A percentile compares a stretch with the other conserved stretches of the same genome.
Conservation (phyloP, 306 rosid species). For the Ammopiptanthus mongolicus region DNA sequence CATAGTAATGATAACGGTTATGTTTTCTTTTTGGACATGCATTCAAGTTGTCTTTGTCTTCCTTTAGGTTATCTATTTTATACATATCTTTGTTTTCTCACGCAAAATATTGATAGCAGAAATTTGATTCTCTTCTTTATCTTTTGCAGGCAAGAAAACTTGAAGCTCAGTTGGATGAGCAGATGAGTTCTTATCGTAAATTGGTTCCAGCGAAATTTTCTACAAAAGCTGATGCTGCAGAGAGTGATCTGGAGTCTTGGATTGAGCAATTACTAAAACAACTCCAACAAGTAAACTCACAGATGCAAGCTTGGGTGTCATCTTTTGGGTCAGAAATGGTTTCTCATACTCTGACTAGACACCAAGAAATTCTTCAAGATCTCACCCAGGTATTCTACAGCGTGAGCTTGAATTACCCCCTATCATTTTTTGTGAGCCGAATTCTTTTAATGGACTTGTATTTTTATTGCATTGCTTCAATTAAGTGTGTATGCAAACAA, state of each 20-base stretch:
- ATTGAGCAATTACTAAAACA: constrained; percentile 72
- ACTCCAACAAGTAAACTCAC: constrained; percentile 90
- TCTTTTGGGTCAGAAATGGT: constrained; percentile 97
- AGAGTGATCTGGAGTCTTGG: constrained; percentile 71
- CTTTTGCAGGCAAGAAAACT: constrained; percentile 80
- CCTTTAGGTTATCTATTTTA: constrained; percentile 1
- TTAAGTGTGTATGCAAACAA: background rate
- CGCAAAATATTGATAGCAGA: constrained; percentile 10
- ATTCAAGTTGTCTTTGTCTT: background rate
- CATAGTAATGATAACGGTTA: background rate
- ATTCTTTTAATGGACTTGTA: background rate
- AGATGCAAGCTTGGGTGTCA: constrained; percentile 97
- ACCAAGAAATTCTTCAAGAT: constrained; percentile 98
- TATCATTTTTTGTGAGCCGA: background rate
- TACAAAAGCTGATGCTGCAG: constrained; percentile 48
- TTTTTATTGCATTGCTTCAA: constrained; percentile 3
- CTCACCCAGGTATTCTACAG: constrained; percentile 73
- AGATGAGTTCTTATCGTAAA: constrained; percentile 77
- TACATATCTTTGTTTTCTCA: background rate
- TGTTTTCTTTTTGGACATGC: background rate
- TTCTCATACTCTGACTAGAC: constrained; percentile 94
- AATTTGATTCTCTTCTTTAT: background rate
- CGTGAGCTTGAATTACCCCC: background rate
- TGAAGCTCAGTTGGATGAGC: constrained; percentile 97
- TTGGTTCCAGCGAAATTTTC: constrained; percentile 75